Evolutionary conservation across 352 stramenopile species (phyloP), one percentile per base, ranked within the genome.

Genomic region (Phytopythium vexans): DNA sequence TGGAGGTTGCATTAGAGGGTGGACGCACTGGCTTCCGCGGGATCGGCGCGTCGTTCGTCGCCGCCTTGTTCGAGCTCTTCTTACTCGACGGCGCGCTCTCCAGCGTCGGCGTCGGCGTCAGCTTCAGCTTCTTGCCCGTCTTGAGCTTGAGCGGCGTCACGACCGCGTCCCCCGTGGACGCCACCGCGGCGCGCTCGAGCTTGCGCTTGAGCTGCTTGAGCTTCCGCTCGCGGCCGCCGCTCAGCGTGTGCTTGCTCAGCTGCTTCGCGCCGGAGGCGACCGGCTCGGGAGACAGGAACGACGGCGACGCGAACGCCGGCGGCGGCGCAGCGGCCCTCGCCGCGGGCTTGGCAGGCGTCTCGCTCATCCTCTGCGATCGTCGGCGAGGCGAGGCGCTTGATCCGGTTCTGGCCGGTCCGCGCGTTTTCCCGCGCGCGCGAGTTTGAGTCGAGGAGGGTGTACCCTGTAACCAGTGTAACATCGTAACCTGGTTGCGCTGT

Each of bases 221-320:
- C 60, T 80, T 79, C 35, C 66, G 70, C 11, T 56, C 43, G 4
- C 54, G 37, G 8, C 69, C 70, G 38, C 56, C 72, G 37, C 70
- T 75, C 2, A 83, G 52, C 32, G 70, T 80, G 52, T 69, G 62
- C 34, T 68, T 68, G 49, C 58, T 54, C 5, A 65, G 56, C n/a
- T 56, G 46, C 32, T 72, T 70, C 21, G 42, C 40, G 10, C 43
- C 32, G 7, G 43, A 6, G 7, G 38, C 44, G 8, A 38, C 60
- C 1, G 71, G 60, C n/a, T 45, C 46, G 16, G 73, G 73, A 0
- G 73, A 85, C 51, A 82, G 41, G 52, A 85, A 82, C 7, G 70
- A 77, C 6, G 66, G 60, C 40, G 67, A 67, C 11, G 56, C 9
- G 21, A 74, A 70, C 45, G 61, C 3, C 47, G 35, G 35, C 10